Base-by-base conservation (phyloP, 768 basidiomycete species). In the Dioszegia crocea region DNA sequence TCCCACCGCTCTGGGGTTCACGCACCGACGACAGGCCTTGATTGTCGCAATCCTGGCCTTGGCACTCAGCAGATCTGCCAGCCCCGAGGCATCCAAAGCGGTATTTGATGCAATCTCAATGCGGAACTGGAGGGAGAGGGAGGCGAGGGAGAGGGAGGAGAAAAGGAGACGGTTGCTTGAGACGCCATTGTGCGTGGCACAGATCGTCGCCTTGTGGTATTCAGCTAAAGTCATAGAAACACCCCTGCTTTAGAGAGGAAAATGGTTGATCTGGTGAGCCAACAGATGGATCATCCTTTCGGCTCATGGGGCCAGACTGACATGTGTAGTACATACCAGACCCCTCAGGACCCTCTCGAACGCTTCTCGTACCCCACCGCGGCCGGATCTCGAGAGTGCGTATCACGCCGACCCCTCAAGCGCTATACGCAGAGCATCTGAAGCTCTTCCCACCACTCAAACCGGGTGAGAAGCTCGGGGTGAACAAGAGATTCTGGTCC, bases 401-500 rank as follows among this genome's bases (percentile, higher is more conserved):
- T 2, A 80, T 84, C 41, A 70, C 78, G 16, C 82, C 85, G 0
- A 87, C 82, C 0, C 77, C 84, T 0, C 69, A 76, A 6, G 75
- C 80, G 12, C 78, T 83, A 33, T 82, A 88, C 62, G 75, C 73
- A 0, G 68, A 78, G 0, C 84, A 89, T 67, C 81, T 81, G 2
- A 77, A 75, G 12, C 79, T 82, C 67, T 92, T 92, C 66, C 86
- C 86, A 0, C 82, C 81, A 4, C 78, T 86, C 3, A 76, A 82
- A 0, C 68, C 80, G 5, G 66, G 70, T n/a, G 62, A 63, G 53
- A 64, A 74, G 33, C 83, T 88, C 0, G 85, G 84, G 53, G 84
- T 89, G 38, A 85, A 90, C 70, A 78, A 80, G 46, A 77, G 82
- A 0, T 91, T 89, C 71, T 75, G 89, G 59, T 78, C 81, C 19